phyloP scores from a whole-genome alignment of 75 land plant genomes.

The Selaginella moellendorffii region DNA sequence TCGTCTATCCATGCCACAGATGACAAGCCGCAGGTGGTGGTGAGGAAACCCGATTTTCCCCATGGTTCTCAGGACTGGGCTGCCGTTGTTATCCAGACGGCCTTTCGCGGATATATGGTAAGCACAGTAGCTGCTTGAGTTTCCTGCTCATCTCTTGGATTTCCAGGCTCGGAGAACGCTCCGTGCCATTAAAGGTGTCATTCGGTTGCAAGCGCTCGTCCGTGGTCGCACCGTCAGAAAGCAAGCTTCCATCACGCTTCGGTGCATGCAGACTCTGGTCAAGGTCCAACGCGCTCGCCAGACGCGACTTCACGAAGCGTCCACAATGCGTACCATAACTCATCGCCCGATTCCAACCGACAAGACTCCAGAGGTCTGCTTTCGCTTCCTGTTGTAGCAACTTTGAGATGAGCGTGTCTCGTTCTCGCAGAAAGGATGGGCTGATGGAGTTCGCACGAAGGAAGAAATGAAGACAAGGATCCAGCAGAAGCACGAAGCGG shows the following conservation, averaged over 20 bases:
- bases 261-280: not conserved
- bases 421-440: constrained; percentile 80
- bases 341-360: not conserved
- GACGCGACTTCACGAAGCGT: not conserved
- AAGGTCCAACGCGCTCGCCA: not conserved
- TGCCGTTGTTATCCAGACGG: not conserved
- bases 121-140: no score
- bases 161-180: not conserved
- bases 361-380: not conserved
- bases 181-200: not conserved
- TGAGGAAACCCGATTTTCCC: not conserved
- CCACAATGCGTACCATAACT: not conserved
- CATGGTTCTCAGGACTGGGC: not conserved
- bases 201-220: not conserved
- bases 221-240: not conserved
- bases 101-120: not conserved
- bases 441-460: constrained; percentile 47
- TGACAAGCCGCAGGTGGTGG: not conserved
- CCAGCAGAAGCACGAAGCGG: constrained; percentile 73
- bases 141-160: no score
- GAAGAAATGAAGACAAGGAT: constrained; percentile 53
- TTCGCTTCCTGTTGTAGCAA: no score
- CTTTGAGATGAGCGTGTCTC: no score
- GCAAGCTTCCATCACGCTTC: not conserved
- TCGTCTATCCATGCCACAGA: not conserved